Evolutionary conservation across 2,329 filamentous ascomycete species (phyloP).

Genomic region (Paramyrothecium roridum): DNA sequence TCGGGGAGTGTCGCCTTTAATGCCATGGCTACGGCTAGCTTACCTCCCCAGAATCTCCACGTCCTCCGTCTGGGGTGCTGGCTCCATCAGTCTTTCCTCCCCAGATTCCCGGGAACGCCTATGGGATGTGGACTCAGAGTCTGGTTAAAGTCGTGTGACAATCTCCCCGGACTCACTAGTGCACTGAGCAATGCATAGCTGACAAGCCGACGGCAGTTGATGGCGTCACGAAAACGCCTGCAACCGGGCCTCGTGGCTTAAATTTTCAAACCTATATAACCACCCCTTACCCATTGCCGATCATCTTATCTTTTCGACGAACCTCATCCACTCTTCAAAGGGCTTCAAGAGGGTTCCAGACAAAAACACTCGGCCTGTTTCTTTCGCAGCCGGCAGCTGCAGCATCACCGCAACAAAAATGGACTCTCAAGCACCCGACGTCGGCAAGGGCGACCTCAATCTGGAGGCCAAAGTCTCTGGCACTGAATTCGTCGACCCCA

Average conservation of each 20-base stretch:
- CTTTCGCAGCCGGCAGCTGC: neutral
- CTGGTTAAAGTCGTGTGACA: too few species aligned
- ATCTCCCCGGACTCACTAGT: too few species aligned
- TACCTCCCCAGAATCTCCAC: neutral
- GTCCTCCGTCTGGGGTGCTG: slow-evolving; percentile 9
- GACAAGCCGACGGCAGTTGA: too few species aligned
- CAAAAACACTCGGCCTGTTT: neutral
- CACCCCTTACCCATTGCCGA: too few species aligned
- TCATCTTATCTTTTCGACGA: too few species aligned
- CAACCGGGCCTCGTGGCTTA: too few species aligned
- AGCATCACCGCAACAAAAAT: neutral
- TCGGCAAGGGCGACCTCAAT: slow-evolving; percentile 8
- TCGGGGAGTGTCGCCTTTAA: slow-evolving; percentile 17
- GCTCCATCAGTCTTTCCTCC: neutral
- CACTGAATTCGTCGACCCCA: slow-evolving; percentile 11
- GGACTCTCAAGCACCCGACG: neutral
- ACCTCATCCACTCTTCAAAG: too few species aligned
- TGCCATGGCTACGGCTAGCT: neutral
- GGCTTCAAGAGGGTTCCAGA: too few species aligned
- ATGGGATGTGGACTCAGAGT: too few species aligned
- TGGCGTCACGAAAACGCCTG: too few species aligned
- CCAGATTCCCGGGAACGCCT: neutral
- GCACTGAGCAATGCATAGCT: too few species aligned
- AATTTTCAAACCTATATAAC: too few species aligned
- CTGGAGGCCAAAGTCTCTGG: slow-evolving; percentile 12